phyloP scores from a whole-genome alignment of 495 filamentous ascomycete species.

The Glonium stellatum region DNA sequence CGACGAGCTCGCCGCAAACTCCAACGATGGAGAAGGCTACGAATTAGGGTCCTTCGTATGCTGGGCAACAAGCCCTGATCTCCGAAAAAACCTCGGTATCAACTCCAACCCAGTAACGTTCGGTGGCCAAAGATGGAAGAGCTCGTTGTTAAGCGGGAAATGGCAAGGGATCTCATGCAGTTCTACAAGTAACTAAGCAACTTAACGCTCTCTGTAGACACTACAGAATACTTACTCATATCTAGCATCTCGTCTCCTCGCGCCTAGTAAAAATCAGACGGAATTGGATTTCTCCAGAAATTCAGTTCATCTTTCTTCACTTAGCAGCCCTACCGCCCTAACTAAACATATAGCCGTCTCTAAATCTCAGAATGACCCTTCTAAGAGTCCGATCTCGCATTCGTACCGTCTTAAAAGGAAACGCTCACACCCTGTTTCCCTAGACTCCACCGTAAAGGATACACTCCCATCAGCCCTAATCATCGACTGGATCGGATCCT shows the following conservation, averaged over 20 bases:
- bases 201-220: not conserved
- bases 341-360: not conserved
- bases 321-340: too few relatives aligned
- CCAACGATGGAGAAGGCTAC: too few relatives aligned
- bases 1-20: too few relatives aligned
- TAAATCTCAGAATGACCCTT: not conserved
- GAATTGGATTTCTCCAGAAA: too few relatives aligned
- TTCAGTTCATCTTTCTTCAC: too few relatives aligned
- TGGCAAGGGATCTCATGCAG: not conserved
- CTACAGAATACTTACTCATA: not conserved
- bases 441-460: not conserved
- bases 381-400: not conserved
- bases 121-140: not conserved
- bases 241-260: not conserved
- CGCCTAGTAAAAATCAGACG: too few relatives aligned
- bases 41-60: not conserved
- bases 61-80: not conserved
- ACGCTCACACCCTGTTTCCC: not conserved
- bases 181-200: not conserved
- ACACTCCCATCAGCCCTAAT: not conserved
- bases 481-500: not conserved
- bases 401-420: not conserved
- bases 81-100: not conserved
- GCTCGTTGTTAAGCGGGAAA: not conserved
- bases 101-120: not conserved